These are phyloP conservation scores for Cladophialophora immunda DNA, from an alignment of 2,329 filamentous ascomycete species.

Conservation along the genomic window DNA sequence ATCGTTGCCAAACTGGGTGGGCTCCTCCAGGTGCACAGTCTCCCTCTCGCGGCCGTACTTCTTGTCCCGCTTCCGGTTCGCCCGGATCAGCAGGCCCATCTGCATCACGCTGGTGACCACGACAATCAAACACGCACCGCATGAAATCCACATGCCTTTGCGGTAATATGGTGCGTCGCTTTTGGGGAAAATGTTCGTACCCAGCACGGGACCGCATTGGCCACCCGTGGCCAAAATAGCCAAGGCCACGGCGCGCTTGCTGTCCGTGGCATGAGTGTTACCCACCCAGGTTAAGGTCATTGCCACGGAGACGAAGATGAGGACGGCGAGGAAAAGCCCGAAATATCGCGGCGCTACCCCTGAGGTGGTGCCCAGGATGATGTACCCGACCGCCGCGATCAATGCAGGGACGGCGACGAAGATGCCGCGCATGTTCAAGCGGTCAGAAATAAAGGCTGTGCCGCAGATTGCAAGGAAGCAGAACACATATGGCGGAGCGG, in stretches of 20 bases:
- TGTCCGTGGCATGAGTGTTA: constrained; percentile 44
- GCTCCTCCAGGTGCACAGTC: constrained; percentile 29
- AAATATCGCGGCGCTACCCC: constrained; percentile 61
- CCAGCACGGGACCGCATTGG: constrained; percentile 78
- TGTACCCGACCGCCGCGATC: constrained; percentile 69
- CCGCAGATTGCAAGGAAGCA: constrained; percentile 70
- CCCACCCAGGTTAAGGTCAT: constrained; percentile 76
- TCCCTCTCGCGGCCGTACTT: constrained; percentile 32
- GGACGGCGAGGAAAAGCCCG: constrained; percentile 65
- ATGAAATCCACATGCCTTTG: constrained; percentile 50
- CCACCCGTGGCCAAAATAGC: constrained; percentile 81
- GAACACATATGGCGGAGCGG: constrained; percentile 75
- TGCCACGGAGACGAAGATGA: constrained; percentile 73
- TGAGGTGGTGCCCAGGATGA: constrained; percentile 67
- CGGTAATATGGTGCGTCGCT: constrained; percentile 47
- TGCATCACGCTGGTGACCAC: constrained; percentile 28
- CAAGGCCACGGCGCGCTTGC: constrained; percentile 34
- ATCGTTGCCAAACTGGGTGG: constrained; percentile 24
- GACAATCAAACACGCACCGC: constrained; percentile 43
- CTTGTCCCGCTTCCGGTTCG: constrained; percentile 28
- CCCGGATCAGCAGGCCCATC: constrained; percentile 28
- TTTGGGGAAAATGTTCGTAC: constrained; percentile 60
- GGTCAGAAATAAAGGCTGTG: constrained; percentile 71
- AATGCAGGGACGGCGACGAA: constrained; percentile 66
- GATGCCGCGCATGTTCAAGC: constrained; percentile 68